Conservation (phyloP, 352 stramenopile species). For the Phytophthora fragariaefolia region DNA sequence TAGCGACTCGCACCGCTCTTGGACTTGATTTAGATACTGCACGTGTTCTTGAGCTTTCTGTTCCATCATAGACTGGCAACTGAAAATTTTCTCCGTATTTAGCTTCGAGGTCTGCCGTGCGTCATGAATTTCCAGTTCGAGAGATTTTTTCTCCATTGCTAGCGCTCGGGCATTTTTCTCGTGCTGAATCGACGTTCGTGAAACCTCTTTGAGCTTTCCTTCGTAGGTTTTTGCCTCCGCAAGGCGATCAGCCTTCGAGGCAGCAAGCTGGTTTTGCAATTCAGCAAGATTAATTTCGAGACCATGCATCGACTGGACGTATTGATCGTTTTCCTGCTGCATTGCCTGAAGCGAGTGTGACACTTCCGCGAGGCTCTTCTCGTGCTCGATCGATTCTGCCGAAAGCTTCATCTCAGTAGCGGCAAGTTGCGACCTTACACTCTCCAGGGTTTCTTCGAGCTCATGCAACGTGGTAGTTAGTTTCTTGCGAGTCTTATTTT, state of each 20-base stretch:
- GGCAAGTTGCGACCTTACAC: constrained; percentile 11
- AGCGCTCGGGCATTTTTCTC: constrained; percentile 17
- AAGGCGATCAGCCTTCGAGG: background rate
- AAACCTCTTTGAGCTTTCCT: background rate
- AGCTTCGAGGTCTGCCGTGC: constrained; percentile 16
- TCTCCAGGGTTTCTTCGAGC: constrained; percentile 3
- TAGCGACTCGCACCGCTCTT: constrained; percentile 24
- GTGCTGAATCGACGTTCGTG: constrained; percentile 12
- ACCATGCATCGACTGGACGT: background rate
- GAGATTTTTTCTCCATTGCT: constrained; percentile 23
- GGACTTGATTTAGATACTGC: constrained; percentile 2
- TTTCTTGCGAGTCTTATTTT: background rate
- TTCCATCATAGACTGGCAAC: constrained; percentile 20
- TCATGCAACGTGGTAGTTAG: constrained; percentile 3
- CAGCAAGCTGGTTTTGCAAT: constrained; percentile 5
- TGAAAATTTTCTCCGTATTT: constrained; percentile 22
- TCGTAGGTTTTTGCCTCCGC: background rate
- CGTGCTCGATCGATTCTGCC: constrained; percentile 2
- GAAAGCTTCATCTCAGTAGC: constrained; percentile 8
- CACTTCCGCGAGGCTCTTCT: background rate
- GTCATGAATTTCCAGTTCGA: constrained; percentile 29
- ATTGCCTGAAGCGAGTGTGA: background rate
- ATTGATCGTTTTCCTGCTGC: background rate
- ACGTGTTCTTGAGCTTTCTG: constrained; percentile 19
- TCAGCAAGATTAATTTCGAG: background rate